phyloP scores from a whole-genome alignment of 352 stramenopile species.

The Phytophthora boehmeriae region DNA sequence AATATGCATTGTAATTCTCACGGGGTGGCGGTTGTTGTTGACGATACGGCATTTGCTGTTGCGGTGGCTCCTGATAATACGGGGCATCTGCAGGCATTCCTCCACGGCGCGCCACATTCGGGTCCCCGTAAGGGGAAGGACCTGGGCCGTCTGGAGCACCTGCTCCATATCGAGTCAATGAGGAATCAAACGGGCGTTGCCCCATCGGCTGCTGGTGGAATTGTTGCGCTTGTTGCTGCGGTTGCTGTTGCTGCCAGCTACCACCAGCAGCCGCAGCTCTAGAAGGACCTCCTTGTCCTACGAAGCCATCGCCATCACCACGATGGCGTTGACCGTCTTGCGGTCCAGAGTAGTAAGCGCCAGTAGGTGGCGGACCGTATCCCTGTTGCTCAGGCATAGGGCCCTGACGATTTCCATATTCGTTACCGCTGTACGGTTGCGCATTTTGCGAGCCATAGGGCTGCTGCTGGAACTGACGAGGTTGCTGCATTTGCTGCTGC shows the following conservation, averaged over 20 bases:
- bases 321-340: slow-evolving; percentile 27
- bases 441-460: slow-evolving; percentile 30
- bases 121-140: slow-evolving; percentile 15
- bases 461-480: slow-evolving; percentile 37
- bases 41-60: slow-evolving; percentile 27
- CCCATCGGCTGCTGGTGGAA: slow-evolving; percentile 30
- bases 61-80: slow-evolving; percentile 39
- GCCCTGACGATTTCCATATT: slow-evolving; percentile 32
- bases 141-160: slow-evolving; percentile 15
- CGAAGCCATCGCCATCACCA: slow-evolving; percentile 32
- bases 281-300: slow-evolving; percentile 50
- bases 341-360: slow-evolving; percentile 30
- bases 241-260: slow-evolving; percentile 30
- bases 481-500: slow-evolving; percentile 31
- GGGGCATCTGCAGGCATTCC: slow-evolving; percentile 23
- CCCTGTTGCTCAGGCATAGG: slow-evolving; percentile 34
- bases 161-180: slow-evolving; percentile 38
- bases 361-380: slow-evolving; percentile 25
- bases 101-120: slow-evolving; percentile 22
- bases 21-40: slow-evolving; percentile 24
- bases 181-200: slow-evolving; percentile 37
- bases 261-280: slow-evolving; percentile 26
- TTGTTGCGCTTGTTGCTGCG: slow-evolving; percentile 16
- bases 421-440: slow-evolving; percentile 20
- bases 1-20: slow-evolving; percentile 34